phyloP scores from a whole-genome alignment of 2,329 filamentous ascomycete species.

The Ophiostoma angusticollis region DNA sequence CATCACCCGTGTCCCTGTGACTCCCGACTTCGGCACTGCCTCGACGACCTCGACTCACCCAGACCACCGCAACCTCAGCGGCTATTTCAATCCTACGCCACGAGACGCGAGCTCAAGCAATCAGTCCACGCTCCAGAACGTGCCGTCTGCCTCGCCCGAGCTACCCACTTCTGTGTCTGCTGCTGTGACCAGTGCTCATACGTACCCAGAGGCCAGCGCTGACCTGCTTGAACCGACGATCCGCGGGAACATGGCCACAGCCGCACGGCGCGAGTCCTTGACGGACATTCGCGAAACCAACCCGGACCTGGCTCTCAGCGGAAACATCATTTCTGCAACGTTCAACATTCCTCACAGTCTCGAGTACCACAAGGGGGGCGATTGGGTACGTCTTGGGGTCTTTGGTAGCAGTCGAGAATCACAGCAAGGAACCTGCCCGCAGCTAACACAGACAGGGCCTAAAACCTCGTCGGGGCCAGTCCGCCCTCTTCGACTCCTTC shows the following conservation, averaged over 20 bases:
- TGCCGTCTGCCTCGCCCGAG: not conserved
- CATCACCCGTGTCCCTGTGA: constrained; percentile 27
- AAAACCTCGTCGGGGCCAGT: constrained; percentile 68
- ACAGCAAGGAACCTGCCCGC: no score
- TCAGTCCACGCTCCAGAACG: not conserved
- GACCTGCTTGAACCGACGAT: constrained; percentile 12
- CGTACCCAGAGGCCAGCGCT: not conserved
- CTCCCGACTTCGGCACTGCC: constrained; percentile 24
- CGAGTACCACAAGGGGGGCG: constrained; percentile 42
- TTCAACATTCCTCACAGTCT: constrained; percentile 50
- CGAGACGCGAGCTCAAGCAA: not conserved
- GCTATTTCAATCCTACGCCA: not conserved
- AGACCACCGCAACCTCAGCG: constrained; percentile 21
- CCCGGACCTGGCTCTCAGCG: constrained; percentile 44
- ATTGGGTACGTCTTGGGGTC: constrained; percentile 50
- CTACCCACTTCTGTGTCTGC: no score
- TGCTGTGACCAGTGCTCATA: not conserved
- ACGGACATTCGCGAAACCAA: constrained; percentile 42
- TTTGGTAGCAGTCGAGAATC: no score
- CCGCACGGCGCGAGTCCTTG: constrained; percentile 35
- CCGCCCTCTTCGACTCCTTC: constrained; percentile 85
- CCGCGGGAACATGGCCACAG: constrained; percentile 30
- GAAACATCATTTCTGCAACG: constrained; percentile 54
- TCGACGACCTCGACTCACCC: constrained; percentile 20
- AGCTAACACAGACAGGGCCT: constrained; percentile 46